These are phyloP conservation scores for Phaeosphaeriaceae sp. DNA, from an alignment of 2,329 filamentous ascomycete genomes.

Conservation along the genomic window DNA sequence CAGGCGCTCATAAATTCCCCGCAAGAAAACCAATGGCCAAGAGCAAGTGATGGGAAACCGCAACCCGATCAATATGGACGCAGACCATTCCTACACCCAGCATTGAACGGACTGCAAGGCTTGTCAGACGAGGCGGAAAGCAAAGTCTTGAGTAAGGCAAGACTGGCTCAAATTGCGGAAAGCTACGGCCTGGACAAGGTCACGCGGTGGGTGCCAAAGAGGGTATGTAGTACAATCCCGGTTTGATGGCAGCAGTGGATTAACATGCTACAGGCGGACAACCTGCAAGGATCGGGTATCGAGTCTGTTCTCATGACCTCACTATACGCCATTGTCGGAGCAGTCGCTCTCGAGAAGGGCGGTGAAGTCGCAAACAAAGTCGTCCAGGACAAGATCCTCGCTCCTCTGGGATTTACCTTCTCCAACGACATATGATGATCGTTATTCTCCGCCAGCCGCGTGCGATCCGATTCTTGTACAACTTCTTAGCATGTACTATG, in stretches of 20 bases:
- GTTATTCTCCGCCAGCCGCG: neutral
- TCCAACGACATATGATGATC: conserved; percentile 16
- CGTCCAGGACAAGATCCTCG: conserved; percentile 77
- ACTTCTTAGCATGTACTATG: conserved; percentile 3
- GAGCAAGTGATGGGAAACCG: conserved; percentile 21
- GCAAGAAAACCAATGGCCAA: conserved; percentile 36
- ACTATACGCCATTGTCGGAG: conserved; percentile 85
- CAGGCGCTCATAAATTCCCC: conserved; percentile 64
- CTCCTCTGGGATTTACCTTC: conserved; percentile 48
- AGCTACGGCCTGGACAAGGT: conserved; percentile 76
- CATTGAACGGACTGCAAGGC: conserved; percentile 76
- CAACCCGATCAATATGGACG: conserved; percentile 56
- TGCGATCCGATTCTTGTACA: neutral
- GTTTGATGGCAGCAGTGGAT: neutral
- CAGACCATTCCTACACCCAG: conserved; percentile 72
- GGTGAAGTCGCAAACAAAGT: conserved; percentile 77
- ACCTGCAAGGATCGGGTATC: conserved; percentile 75
- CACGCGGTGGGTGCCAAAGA: conserved; percentile 85
- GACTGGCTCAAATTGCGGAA: conserved; percentile 71
- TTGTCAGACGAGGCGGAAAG: conserved; percentile 68
- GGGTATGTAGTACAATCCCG: conserved; percentile 61
- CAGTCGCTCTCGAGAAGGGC: conserved; percentile 86
- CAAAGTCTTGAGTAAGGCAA: conserved; percentile 68
- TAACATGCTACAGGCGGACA: conserved; percentile 60
- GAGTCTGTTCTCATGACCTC: conserved; percentile 77